Evolutionary conservation across 352 stramenopile genomes (phyloP).

Genomic region (Pythium sp.): DNA sequence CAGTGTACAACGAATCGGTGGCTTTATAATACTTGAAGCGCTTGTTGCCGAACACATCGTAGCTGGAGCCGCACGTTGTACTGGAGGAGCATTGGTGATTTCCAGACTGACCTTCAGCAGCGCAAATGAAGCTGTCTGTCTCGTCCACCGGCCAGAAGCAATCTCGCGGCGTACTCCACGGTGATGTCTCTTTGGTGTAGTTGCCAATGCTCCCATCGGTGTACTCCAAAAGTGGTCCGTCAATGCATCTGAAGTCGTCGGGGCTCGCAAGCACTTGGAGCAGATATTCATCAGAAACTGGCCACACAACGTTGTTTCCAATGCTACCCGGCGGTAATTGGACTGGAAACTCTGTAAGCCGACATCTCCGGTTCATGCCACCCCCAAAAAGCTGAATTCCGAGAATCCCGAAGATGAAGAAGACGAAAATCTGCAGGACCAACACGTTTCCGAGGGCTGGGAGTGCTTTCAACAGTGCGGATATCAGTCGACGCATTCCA

Average conservation of each 20-base stretch:
- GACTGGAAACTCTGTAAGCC: conserved; percentile 73
- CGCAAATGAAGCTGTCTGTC: conserved; percentile 74
- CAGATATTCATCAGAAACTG: conserved; percentile 49
- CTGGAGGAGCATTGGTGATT: conserved; percentile 45
- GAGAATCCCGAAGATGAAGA: conserved; percentile 90
- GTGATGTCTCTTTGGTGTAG: conserved; percentile 69
- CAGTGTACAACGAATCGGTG: conserved; percentile 54
- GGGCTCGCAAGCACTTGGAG: conserved; percentile 35
- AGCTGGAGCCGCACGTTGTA: conserved; percentile 65
- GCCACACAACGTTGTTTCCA: conserved; percentile 33
- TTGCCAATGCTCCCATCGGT: conserved; percentile 27
- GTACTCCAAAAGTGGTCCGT: conserved; percentile 42
- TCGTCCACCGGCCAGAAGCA: conserved; percentile 93
- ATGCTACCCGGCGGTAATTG: conserved; percentile 25
- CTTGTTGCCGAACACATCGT: conserved; percentile 62
- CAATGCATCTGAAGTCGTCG: conserved; percentile 34
- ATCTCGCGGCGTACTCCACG: conserved; percentile 59
- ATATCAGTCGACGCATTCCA: conserved; percentile 77
- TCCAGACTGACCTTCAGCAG: conserved; percentile 30
- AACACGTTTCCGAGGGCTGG: conserved; percentile 87
- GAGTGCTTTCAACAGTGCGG: conserved; percentile 79
- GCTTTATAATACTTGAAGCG: conserved; percentile 49
- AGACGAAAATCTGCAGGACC: conserved; percentile 88
- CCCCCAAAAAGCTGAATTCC: conserved; percentile 87
- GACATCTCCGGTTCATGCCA: conserved; percentile 78